These are phyloP conservation scores for Alloteropsis semialata DNA, from an alignment of 176 grass and related monocot species.

Conservation along the genomic window DNA sequence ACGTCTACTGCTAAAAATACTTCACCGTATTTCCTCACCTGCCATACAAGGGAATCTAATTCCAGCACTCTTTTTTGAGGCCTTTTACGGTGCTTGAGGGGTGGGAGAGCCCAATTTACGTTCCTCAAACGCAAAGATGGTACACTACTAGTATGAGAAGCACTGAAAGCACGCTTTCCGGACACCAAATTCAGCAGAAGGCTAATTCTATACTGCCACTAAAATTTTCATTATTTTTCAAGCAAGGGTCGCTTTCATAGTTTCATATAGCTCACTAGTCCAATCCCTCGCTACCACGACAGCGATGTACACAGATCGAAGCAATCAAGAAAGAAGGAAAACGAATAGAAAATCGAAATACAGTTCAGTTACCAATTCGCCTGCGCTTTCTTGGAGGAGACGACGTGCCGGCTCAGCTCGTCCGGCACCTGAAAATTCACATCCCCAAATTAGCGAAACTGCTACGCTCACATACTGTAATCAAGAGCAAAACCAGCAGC, in stretches of 20 bases:
- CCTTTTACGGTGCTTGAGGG: too few species aligned
- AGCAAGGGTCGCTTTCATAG: neutral
- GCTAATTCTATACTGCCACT: neutral
- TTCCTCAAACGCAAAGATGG: too few species aligned
- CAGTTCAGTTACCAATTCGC: constrained; percentile 64
- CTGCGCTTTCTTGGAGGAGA: constrained; percentile 87
- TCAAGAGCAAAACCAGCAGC: neutral
- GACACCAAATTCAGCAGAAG: neutral
- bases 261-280: too few species aligned
- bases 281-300: neutral
- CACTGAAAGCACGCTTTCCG: neutral
- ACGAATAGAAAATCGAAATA: too few species aligned
- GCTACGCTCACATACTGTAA: neutral
- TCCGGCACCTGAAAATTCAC: constrained; percentile 56
- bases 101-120: too few species aligned
- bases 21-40: neutral
- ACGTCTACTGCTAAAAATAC: neutral
- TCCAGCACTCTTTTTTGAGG: too few species aligned
- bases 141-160: neutral
- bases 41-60: neutral
- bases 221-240: neutral
- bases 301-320: neutral
- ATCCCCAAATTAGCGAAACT: constrained; percentile 5
- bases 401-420: constrained; percentile 61
- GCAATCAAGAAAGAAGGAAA: neutral